phyloP scores from a whole-genome alignment of 2,329 filamentous ascomycete genomes.

The Penicillium psychrosexuale region DNA sequence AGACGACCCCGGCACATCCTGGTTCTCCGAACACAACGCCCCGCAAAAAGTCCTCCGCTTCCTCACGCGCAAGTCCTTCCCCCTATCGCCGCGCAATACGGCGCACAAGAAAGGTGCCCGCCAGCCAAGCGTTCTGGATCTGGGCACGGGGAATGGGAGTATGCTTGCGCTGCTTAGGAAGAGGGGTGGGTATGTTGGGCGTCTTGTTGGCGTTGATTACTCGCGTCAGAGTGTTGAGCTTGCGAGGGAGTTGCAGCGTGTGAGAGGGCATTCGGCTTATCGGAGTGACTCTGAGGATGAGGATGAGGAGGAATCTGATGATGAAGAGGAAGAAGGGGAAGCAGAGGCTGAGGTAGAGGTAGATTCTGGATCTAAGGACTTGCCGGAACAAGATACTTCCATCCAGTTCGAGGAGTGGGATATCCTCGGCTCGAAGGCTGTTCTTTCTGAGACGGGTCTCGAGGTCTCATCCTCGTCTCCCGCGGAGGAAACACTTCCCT shows the following conservation, averaged over 20 bases:
- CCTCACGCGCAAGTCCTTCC: conserved; percentile 52
- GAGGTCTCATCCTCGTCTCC: background rate
- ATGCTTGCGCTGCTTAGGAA: conserved; percentile 78
- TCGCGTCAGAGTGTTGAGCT: conserved; percentile 70
- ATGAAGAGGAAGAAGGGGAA: conserved; percentile 28
- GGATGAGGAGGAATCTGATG: conserved; percentile 53
- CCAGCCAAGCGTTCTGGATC: conserved; percentile 64
- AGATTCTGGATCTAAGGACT: background rate
- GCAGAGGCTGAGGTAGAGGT: conserved; percentile 25
- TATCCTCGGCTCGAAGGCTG: conserved; percentile 49
- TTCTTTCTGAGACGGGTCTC: conserved; percentile 36
- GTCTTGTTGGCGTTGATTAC: conserved; percentile 86
- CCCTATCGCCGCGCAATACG: conserved; percentile 44
- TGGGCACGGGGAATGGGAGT: conserved; percentile 92
- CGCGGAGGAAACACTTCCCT: conserved; percentile 22
- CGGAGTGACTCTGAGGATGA: conserved; percentile 28
- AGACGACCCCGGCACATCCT: conserved; percentile 79
- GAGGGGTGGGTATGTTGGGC: conserved; percentile 60
- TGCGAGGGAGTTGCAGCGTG: conserved; percentile 60
- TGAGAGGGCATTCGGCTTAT: conserved; percentile 36
- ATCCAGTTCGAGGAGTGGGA: conserved; percentile 63
- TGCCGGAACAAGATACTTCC: conserved; percentile 5
- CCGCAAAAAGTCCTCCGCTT: conserved; percentile 74
- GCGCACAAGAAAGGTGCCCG: background rate
- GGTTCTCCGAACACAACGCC: conserved; percentile 93